Conservation (phyloP, 495 filamentous ascomycete genomes). For the Penicillium macrosclerotiorum region DNA sequence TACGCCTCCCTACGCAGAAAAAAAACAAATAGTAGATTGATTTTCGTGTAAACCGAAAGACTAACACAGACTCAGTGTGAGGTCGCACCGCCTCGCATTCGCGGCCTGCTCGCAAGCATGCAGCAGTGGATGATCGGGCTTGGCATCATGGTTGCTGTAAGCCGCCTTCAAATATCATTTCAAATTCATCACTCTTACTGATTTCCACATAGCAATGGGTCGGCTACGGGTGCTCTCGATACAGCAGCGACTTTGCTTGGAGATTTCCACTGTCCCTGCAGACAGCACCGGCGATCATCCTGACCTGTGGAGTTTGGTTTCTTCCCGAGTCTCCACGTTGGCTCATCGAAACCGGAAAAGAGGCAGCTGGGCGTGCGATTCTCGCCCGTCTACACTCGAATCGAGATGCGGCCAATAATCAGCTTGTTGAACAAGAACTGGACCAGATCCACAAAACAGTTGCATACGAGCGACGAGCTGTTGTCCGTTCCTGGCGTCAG, state of each 20-base stretch:
- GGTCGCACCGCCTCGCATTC: constrained; percentile 24
- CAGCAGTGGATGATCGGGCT: constrained; percentile 47
- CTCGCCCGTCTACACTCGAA: constrained; percentile 43
- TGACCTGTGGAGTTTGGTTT: constrained; percentile 49
- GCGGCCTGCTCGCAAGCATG: constrained; percentile 27
- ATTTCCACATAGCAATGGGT: constrained; percentile 40
- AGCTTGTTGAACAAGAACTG: constrained; percentile 46
- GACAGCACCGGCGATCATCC: constrained; percentile 46
- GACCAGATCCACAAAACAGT: constrained; percentile 45
- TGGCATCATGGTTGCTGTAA: constrained; percentile 47
- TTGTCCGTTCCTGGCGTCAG: constrained; percentile 40
- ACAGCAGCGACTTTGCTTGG: constrained; percentile 50
- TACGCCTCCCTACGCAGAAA: constrained; percentile 9
- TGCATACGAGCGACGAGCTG: constrained; percentile 32
- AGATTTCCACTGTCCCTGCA: constrained; percentile 57
- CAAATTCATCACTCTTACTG: neutral
- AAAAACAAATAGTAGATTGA: neutral
- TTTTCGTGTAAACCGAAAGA: constrained; percentile 6
- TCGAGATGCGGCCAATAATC: constrained; percentile 39
- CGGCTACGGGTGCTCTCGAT: constrained; percentile 51
- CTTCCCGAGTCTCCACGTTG: constrained; percentile 57
- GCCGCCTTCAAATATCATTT: constrained; percentile 4
- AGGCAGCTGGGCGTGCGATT: constrained; percentile 39
- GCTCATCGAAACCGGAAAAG: constrained; percentile 51
- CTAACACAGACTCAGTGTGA: constrained; percentile 32